These are phyloP conservation scores for Sugiyamaella japonica DNA, from an alignment of 1,139 yeast species.

Conservation along the genomic window DNA sequence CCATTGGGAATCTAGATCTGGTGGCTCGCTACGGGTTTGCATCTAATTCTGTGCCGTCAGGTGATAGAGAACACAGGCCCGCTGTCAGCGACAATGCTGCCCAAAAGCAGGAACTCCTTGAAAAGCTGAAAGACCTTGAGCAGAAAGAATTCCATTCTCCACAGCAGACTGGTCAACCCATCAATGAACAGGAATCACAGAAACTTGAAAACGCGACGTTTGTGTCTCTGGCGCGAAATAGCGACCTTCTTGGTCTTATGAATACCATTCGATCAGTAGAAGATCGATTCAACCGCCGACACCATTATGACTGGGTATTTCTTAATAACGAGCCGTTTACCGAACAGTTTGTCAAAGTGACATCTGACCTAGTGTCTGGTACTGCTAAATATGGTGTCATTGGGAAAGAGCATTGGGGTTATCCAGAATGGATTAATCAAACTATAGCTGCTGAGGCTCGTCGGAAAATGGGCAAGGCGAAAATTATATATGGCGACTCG, in stretches of 20 bases:
- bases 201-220: constrained; percentile 54
- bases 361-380: constrained; percentile 56
- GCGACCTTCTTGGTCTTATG: constrained; percentile 57
- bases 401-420: constrained; percentile 69
- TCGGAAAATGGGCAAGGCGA: constrained; percentile 46
- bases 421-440: constrained; percentile 65
- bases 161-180: background rate
- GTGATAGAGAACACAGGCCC: background rate
- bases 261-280: constrained; percentile 62
- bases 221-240: constrained; percentile 62
- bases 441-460: constrained; percentile 56
- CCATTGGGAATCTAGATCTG: background rate
- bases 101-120: background rate
- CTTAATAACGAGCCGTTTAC: constrained; percentile 64
- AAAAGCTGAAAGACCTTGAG: constrained; percentile 2
- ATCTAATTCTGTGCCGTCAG: background rate
- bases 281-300: constrained; percentile 67
- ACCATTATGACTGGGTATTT: constrained; percentile 79
- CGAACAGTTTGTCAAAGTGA: constrained; percentile 48
- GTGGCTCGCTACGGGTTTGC: background rate
- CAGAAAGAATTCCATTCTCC: constrained; percentile 9
- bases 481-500: constrained; percentile 62
- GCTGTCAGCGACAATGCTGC: background rate
- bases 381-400: constrained; percentile 61
- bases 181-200: background rate